Evolutionary conservation across 257 asterid species (phyloP), one percentile per base, ranked within the genome.

Genomic region (Echites panduratus): DNA sequence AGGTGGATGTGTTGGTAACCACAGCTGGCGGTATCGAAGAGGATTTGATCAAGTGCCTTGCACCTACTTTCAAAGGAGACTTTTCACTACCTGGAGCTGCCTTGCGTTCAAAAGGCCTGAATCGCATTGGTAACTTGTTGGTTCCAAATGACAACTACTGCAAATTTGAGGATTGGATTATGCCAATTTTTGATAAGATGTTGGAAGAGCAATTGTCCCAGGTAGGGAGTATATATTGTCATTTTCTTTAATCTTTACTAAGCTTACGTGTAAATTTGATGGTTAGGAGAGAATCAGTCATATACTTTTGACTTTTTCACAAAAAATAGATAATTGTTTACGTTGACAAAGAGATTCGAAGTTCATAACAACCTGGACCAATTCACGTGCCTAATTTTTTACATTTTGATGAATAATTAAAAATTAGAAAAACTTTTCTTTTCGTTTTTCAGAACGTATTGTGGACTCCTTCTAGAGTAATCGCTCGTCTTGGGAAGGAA

Each of bases 21-120:
- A 94, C 99, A n/a, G 97, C 99, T 20, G 99, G 99, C 61, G 99
- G 99, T 82, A 79, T 94, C 14, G 99, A 94, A 81, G 99, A 94
- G 82, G 98, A 94, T 82, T 96, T 94, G 56, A 93, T 94, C 73
- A 94, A 94, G 81, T 91, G 99, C 81, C 93, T 94, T 57, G 99
- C 96, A 38, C 98, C 96, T 32, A 91, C 97, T 48, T 94, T 82
- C 75, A 85, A 87, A 75, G 99, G 96, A 13, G 93, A 85, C 22
- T 91, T 94, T 81, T 89, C 93, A 78, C 85, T 89, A 64, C 86
- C 95, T 56, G 98, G 99, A 73, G 95, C 90, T 69, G 78, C 72
- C 80, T 88, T 94, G 40, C 93, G 97, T 41, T 84, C 95, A 0
- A 89, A 87, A 82, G 99, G 98, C 61, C 80, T 94, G 90, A 94